Conservation (phyloP, 345 rosid species). For the thale cress (Arabidopsis thaliana) region DNA sequence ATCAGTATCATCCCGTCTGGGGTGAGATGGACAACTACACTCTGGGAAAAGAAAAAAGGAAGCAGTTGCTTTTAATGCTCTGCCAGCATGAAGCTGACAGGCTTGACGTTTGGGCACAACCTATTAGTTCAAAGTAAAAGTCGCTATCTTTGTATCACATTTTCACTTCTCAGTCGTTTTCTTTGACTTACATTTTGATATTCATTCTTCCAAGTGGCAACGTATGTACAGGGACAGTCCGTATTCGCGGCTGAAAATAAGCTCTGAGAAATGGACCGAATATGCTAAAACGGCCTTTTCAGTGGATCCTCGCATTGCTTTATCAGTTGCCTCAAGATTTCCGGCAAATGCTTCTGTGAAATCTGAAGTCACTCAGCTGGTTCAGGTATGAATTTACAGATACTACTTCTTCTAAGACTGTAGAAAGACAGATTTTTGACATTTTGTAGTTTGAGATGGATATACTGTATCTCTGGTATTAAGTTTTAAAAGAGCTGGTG, state of each 20-base stretch:
- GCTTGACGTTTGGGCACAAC: constrained; percentile 99
- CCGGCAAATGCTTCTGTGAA: constrained; percentile 72
- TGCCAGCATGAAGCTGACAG: constrained; percentile 99
- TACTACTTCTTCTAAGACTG: background rate
- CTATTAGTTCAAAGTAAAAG: constrained; percentile 79
- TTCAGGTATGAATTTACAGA: constrained; percentile 65
- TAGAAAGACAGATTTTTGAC: constrained; percentile 14
- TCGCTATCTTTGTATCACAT: constrained; percentile 15
- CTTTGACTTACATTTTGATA: constrained; percentile 30
- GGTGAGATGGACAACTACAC: constrained; percentile 90
- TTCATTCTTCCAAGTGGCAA: constrained; percentile 36
- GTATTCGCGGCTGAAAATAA: constrained; percentile 65
- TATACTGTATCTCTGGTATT: background rate
- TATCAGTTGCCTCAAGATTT: constrained; percentile 83
- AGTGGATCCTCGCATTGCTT: constrained; percentile 89
- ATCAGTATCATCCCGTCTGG: constrained; percentile 90
- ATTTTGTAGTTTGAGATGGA: constrained; percentile 17
- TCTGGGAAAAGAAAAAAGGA: constrained; percentile 81
- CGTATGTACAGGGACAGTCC: constrained; percentile 64
- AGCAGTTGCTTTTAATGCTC: constrained; percentile 91
- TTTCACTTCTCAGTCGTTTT: constrained; percentile 27
- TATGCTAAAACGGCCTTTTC: constrained; percentile 83
- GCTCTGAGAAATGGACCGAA: constrained; percentile 89
- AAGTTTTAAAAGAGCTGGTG: constrained; percentile 10
- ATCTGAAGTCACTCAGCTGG: constrained; percentile 85